Base-by-base conservation (phyloP, 805 yeast species). In the Kodamaea lidongshanica region DNA sequence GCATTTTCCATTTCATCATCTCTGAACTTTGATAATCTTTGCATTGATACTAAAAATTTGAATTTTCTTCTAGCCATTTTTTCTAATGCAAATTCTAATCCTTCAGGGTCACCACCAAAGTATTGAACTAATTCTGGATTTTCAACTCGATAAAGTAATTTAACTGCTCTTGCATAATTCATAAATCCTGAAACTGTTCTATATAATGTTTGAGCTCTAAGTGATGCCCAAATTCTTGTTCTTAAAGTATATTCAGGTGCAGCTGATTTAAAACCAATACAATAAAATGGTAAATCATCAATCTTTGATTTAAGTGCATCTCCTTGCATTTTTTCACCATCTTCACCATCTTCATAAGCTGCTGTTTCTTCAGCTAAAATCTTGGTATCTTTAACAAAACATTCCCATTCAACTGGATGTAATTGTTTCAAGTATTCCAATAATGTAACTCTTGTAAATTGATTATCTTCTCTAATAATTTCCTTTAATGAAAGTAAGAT, bases 81-180 rank as follows among this genome's bases (percentile, higher is more conserved):
- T 50, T 89, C 96, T 44, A 89, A 77, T 59, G 94, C 97, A 61
- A 87, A 77, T 68, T 92, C 97, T 42, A 77, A 72, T 48, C 95
- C 94, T 65, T 89, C 97, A 37, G 96, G 94, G 57, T 89, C 94
- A 48, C 97, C 97, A 47, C 96, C 97, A 56, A 88, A 89, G 87
- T 88, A 86, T 70, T 92, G 96, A 39, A 88, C 94, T 56, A 86
- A 78, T 58, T 84, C 95, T 25, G 94, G 94, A 58, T 85, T 84
- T 61, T 92, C 97, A 48, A 92, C 94, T 65, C 94, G 81, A 67
- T 86, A 87, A 37, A 89, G 69, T 49, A 89, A 67, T 61, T 88
- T 92, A 52, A 89, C 86, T 17, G 98, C 97, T 60, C 96, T 80
- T 17, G 96, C 82, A 58, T 89, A 89, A 67, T 89, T 92, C 98